phyloP scores from a whole-genome alignment of 1,139 yeast species.

The Petasospora rhodanensis region DNA sequence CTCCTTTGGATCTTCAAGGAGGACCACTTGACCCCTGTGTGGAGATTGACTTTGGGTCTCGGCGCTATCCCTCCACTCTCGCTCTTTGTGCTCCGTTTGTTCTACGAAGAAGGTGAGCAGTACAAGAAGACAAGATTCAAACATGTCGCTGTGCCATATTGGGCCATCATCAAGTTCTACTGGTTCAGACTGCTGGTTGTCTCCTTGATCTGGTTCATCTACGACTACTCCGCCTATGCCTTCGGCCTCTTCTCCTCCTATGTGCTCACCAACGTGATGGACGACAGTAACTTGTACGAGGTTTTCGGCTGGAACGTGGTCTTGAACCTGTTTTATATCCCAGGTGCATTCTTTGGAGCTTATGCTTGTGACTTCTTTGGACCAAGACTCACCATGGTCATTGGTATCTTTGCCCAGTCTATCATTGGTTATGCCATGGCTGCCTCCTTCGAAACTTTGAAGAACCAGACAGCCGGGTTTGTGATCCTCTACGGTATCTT shows the following conservation, averaged over 20 bases:
- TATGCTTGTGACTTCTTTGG: conserved; percentile 79
- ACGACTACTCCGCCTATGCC: conserved; percentile 84
- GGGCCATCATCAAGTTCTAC: conserved; percentile 69
- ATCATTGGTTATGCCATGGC: conserved; percentile 86
- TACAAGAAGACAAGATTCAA: conserved; percentile 71
- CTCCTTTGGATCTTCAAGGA: conserved; percentile 75
- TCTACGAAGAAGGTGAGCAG: conserved; percentile 66
- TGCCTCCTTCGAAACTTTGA: conserved; percentile 53
- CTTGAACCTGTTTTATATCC: conserved; percentile 79
- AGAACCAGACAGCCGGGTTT: conserved; percentile 66
- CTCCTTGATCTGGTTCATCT: conserved; percentile 82
- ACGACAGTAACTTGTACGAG: conserved; percentile 60
- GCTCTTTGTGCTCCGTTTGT: conserved; percentile 71
- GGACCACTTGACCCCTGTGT: conserved; percentile 70
- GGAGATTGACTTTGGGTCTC: conserved; percentile 89
- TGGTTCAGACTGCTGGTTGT: conserved; percentile 76
- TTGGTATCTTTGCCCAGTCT: conserved; percentile 72
- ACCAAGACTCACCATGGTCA: conserved; percentile 69
- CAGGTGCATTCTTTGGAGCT: conserved; percentile 88
- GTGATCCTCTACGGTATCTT: conserved; percentile 86
- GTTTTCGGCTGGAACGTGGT: conserved; percentile 93
- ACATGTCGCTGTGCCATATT: conserved; percentile 59
- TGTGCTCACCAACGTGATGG: conserved; percentile 57
- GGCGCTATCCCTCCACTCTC: conserved; percentile 87
- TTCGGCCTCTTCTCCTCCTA: conserved; percentile 78